These are phyloP conservation scores for Leptographium flavum DNA, from an alignment of 2,329 filamentous ascomycete genomes.

Conservation along the genomic window DNA sequence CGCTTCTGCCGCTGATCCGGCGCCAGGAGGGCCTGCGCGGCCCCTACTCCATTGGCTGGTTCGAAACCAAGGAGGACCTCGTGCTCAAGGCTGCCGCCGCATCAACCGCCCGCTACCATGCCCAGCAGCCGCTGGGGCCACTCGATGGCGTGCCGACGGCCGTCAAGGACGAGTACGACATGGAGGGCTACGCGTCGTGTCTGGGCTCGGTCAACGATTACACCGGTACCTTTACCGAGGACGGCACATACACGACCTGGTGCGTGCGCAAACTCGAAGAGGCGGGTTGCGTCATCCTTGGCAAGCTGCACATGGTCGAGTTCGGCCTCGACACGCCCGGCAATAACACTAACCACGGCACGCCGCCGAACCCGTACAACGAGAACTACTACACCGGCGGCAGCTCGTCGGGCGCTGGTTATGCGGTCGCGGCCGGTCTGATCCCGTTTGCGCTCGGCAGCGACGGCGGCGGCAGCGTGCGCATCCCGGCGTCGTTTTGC, in stretches of 20 bases:
- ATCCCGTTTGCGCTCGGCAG: conserved; percentile 58
- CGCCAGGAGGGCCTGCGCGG: conserved; percentile 17
- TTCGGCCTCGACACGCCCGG: conserved; percentile 61
- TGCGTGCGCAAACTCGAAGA: conserved; percentile 56
- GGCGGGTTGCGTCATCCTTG: conserved; percentile 55
- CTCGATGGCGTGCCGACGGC: conserved; percentile 62
- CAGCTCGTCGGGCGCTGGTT: conserved; percentile 60
- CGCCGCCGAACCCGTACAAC: conserved; percentile 65
- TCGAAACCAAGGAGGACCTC: conserved; percentile 25
- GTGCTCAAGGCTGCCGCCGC: conserved; percentile 28
- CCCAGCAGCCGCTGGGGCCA: conserved; percentile 42
- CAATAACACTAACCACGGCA: conserved; percentile 59
- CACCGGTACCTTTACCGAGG: conserved; percentile 27
- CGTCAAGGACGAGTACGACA: conserved; percentile 63
- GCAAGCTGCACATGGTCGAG: conserved; percentile 67
- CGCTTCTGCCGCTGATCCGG: conserved; percentile 30
- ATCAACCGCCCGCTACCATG: conserved; percentile 31
- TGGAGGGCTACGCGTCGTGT: conserved; percentile 57
- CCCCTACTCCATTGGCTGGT: conserved; percentile 28
- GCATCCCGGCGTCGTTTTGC: conserved; percentile 59
- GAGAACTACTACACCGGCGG: conserved; percentile 60
- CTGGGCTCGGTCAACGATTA: conserved; percentile 50
- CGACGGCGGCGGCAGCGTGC: conserved; percentile 61
- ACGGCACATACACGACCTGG: conserved; percentile 42
- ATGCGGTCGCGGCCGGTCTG: conserved; percentile 54